Percentiles rank a stretch among this genome's conserved stretches.
Evolutionary conservation across 177 flowering plant species (phyloP).

Genomic region (Tripterygium wilfordii): DNA sequence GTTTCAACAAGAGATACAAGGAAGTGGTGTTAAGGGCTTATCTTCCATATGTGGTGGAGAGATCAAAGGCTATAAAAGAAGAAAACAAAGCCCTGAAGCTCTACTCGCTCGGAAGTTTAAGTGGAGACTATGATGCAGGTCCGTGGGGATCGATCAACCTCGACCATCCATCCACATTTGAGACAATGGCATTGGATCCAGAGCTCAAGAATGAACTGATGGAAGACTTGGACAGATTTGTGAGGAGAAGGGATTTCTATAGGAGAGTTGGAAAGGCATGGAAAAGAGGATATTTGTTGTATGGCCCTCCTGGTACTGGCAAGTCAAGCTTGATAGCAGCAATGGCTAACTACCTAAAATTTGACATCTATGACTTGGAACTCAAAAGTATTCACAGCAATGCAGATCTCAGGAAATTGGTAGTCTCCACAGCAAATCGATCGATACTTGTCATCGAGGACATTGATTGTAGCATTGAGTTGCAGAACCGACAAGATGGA

Average conservation of each 20-base stretch:
- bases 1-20: slow-evolving; percentile 17
- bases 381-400: slow-evolving; percentile 1
- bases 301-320: too few relatives aligned
- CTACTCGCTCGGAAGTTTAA: slow-evolving; percentile 1
- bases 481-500: slow-evolving; percentile 3
- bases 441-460: slow-evolving; percentile 18
- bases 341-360: slow-evolving; percentile 30
- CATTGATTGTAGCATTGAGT: slow-evolving; percentile 14
- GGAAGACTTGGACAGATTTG: slow-evolving; percentile 26
- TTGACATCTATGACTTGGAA: too few relatives aligned
- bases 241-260: slow-evolving; percentile 21
- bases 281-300: slow-evolving; percentile 25
- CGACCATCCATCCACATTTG: slow-evolving; percentile 22
- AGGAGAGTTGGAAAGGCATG: slow-evolving; percentile 26
- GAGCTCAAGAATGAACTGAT: slow-evolving; percentile 13
- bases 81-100: slow-evolving; percentile 23
- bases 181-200: slow-evolving; percentile 23
- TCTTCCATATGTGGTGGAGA: slow-evolving; percentile 13
- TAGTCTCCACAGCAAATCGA: slow-evolving; percentile 9
- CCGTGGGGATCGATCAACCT: slow-evolving; percentile 7
- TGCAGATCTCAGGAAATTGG: slow-evolving; percentile 7
- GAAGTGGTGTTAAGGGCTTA: slow-evolving; percentile 17
- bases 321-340: slow-evolving; percentile 33
- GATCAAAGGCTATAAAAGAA: slow-evolving; percentile 16
- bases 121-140: slow-evolving; percentile 1